Evolutionary conservation across 306 rosid genomes (phyloP).

Genomic region (Citrullus colocynthis): DNA sequence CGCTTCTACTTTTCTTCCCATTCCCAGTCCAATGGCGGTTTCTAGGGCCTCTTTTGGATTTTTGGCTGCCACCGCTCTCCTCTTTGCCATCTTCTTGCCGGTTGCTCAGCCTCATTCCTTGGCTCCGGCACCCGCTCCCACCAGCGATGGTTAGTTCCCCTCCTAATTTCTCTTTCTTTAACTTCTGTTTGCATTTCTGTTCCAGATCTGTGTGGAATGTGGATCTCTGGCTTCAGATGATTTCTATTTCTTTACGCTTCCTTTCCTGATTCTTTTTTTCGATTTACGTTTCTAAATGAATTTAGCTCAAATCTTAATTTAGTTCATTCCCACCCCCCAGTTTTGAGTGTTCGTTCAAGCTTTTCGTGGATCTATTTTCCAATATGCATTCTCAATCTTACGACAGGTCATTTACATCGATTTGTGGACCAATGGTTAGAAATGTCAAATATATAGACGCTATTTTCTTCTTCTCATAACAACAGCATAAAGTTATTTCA

Average conservation of each 20-base stretch:
- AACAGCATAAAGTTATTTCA: background rate
- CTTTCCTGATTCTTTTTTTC: slow-evolving; percentile 21
- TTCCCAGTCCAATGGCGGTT: slow-evolving; percentile 17
- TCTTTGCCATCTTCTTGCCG: slow-evolving; percentile 32
- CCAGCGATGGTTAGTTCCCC: slow-evolving; percentile 47
- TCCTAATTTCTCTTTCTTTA: background rate
- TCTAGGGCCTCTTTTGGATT: slow-evolving; percentile 23
- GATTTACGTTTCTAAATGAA: background rate
- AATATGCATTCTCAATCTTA: background rate
- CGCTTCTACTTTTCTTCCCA: background rate
- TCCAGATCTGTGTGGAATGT: slow-evolving; percentile 11
- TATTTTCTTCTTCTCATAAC: background rate
- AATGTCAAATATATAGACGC: background rate
- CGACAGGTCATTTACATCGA: background rate
- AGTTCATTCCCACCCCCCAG: no score
- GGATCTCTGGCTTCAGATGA: background rate
- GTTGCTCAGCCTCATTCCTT: slow-evolving; percentile 32
- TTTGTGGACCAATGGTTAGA: background rate
- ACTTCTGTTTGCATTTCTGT: background rate
- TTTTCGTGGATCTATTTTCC: background rate
- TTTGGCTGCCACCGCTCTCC: slow-evolving; percentile 25
- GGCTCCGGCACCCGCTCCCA: slow-evolving; percentile 56
- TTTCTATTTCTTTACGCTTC: background rate
- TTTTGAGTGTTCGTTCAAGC: background rate
- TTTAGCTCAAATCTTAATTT: background rate